phyloP scores from a whole-genome alignment of 176 grass and related monocot species.

The Carex scoparia region DNA sequence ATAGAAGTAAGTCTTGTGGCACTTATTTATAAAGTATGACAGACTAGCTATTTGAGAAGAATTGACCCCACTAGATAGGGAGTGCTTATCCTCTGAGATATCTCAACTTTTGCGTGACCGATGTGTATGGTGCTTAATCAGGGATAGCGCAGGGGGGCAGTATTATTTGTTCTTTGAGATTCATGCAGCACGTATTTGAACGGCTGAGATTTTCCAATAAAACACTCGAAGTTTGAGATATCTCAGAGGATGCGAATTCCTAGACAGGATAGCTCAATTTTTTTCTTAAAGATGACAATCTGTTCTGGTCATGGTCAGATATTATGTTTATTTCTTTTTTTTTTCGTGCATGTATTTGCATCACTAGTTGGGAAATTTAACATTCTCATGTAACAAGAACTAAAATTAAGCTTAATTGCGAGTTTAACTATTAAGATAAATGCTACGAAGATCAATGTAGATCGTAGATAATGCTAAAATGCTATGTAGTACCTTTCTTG shows the following conservation, averaged over 20 bases:
- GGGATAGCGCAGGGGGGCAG: too few species aligned
- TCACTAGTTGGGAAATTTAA: neutral
- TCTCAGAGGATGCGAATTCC: too few species aligned
- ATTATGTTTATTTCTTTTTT: neutral
- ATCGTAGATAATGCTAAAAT: conserved; percentile 2
- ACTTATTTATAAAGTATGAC: neutral
- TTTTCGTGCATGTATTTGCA: neutral
- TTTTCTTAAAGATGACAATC: neutral
- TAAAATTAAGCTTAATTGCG: neutral
- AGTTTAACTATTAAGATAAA: neutral
- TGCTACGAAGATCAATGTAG: neutral
- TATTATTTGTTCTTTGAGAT: too few species aligned
- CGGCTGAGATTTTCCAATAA: too few species aligned
- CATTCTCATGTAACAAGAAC: neutral
- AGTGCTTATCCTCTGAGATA: too few species aligned
- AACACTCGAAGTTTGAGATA: too few species aligned
- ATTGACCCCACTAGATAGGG: neutral
- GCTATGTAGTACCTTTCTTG: neutral
- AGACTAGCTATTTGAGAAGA: neutral
- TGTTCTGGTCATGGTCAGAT: neutral
- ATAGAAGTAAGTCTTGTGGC: neutral
- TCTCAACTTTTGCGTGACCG: too few species aligned
- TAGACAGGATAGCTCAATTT: too few species aligned
- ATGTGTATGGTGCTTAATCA: too few species aligned
- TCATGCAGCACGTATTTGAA: too few species aligned